These are phyloP conservation scores for Yamadazyma pseudoaaseri DNA, from an alignment of 1,139 yeast genomes.

Conservation along the genomic window DNA sequence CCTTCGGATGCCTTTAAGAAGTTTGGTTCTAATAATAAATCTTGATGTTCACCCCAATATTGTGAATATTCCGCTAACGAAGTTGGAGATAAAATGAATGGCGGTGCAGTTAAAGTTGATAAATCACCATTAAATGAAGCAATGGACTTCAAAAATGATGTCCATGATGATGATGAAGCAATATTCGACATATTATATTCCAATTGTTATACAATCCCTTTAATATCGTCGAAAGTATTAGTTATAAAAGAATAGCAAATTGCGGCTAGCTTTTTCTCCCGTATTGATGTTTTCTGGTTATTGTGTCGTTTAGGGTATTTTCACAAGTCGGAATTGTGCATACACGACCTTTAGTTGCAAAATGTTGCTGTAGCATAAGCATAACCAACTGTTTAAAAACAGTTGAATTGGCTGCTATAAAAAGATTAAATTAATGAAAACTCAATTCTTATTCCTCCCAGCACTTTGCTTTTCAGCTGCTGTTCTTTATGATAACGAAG, in stretches of 20 bases:
- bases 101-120: slow-evolving; percentile 94
- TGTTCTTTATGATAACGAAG: too few relatives aligned
- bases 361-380: background rate
- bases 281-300: too few relatives aligned
- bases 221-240: too few relatives aligned
- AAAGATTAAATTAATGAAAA: background rate
- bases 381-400: background rate
- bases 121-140: slow-evolving; percentile 94
- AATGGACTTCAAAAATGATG: slow-evolving; percentile 83
- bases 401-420: background rate
- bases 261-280: too few relatives aligned
- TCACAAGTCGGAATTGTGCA: slow-evolving; percentile 2
- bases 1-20: slow-evolving; percentile 36
- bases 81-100: slow-evolving; percentile 90
- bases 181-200: slow-evolving; percentile 19
- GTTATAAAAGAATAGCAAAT: too few relatives aligned
- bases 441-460: background rate
- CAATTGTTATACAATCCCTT: too few relatives aligned
- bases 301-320: too few relatives aligned
- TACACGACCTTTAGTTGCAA: slow-evolving; percentile 7
- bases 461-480: too few relatives aligned
- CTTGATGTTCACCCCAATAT: slow-evolving; percentile 92
- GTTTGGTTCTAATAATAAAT: slow-evolving; percentile 71
- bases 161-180: slow-evolving; percentile 61
- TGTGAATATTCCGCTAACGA: slow-evolving; percentile 89